A percentile compares a stretch with the other conserved stretches of the same genome.
Conservation (phyloP, 78 protist genomes). For the Anaeramoeba flamelloides region DNA sequence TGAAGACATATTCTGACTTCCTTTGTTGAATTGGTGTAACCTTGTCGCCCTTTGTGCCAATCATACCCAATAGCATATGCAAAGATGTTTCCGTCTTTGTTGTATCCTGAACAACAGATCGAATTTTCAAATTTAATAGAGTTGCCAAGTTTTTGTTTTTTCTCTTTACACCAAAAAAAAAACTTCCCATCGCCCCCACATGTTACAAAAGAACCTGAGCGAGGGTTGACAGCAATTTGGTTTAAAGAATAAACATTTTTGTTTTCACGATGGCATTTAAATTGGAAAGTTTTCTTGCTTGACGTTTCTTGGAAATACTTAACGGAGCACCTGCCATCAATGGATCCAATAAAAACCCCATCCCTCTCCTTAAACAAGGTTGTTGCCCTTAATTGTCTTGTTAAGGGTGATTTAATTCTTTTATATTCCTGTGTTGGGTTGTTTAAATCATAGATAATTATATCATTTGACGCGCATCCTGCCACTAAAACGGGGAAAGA, state of each 20-base stretch:
- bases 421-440: no score
- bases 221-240: constrained; percentile 48
- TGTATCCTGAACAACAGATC: constrained; percentile 33
- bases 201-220: constrained; percentile 66
- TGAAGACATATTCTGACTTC: no score
- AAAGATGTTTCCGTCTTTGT: constrained; percentile 46
- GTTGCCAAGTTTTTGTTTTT: background rate
- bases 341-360: constrained; percentile 71
- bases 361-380: background rate
- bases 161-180: constrained; percentile 64
- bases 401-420: background rate
- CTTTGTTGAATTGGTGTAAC: no score
- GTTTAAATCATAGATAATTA: no score
- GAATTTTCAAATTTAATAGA: constrained; percentile 4
- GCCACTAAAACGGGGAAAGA: no score
- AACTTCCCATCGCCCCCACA: constrained; percentile 67
- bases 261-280: constrained; percentile 75
- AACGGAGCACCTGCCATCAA: constrained; percentile 72
- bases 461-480: no score
- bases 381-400: background rate
- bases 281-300: constrained; percentile 38
- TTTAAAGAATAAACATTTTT: constrained; percentile 47
- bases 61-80: constrained; percentile 71
- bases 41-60: no score
- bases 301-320: no score